These are phyloP conservation scores for Syzygium oleosum DNA, from an alignment of 345 rosid species.

Conservation along the genomic window DNA sequence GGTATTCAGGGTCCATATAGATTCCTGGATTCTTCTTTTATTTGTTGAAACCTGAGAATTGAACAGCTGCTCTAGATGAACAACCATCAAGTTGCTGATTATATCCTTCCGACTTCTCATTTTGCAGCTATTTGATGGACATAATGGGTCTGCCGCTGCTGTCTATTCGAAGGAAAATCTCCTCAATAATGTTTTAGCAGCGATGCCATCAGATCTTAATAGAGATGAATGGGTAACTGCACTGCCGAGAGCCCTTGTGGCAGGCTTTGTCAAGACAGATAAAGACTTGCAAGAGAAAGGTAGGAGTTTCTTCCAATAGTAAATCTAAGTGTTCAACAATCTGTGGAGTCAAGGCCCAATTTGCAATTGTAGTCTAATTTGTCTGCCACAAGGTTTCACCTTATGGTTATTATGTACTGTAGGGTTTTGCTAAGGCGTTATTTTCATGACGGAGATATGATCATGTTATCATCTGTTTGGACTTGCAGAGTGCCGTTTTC, in stretches of 20 bases:
- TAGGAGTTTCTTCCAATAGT: conserved; percentile 5
- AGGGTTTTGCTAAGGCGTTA: background rate
- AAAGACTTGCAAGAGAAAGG: conserved; percentile 91
- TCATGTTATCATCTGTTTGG: background rate
- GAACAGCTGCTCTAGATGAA: background rate
- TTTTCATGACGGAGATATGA: background rate
- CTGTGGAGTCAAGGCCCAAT: background rate
- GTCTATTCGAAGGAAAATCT: conserved; percentile 92
- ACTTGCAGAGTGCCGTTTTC: background rate
- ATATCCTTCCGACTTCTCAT: background rate
- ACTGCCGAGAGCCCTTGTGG: conserved; percentile 93
- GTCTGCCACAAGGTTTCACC: background rate
- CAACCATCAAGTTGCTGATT: background rate
- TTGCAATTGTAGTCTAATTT: background rate
- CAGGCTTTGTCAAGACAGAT: conserved; percentile 98
- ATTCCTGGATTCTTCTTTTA: background rate
- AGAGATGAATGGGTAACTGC: conserved; percentile 94
- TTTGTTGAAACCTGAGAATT: background rate
- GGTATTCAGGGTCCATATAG: background rate
- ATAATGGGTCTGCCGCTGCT: conserved; percentile 96
- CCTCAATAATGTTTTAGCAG: conserved; percentile 64
- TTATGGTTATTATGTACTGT: background rate
- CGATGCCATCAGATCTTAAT: conserved; percentile 79
- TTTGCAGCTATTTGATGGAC: conserved; percentile 96
- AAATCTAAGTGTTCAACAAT: background rate